Evolutionary conservation across 257 asterid species (phyloP).

Genomic region (Paraleonurus japonicus): DNA sequence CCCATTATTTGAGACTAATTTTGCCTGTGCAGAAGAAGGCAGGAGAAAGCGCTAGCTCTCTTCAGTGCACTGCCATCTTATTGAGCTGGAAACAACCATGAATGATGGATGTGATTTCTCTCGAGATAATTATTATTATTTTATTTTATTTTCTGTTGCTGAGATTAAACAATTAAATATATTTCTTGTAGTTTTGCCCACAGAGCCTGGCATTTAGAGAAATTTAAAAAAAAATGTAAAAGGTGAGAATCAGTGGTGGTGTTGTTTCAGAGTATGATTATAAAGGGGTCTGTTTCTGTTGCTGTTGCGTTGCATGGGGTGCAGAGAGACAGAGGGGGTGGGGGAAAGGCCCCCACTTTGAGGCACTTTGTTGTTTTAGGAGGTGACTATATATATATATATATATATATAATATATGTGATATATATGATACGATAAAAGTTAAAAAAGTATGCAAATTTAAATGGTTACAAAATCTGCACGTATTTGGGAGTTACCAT

Average conservation of each 20-base stretch:
- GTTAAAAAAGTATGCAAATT: conserved; percentile 43
- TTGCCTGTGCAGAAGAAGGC: conserved; percentile 11
- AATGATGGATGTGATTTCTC: conserved; percentile 20
- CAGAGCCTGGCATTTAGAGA: conserved; percentile 24
- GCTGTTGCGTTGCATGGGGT: conserved; percentile 23
- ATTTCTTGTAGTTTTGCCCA: conserved; percentile 35
- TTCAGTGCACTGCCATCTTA: conserved; percentile 25
- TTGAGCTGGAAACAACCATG: conserved; percentile 39
- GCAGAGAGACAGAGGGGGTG: conserved; percentile 31
- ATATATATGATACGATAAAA: conserved; percentile 19
- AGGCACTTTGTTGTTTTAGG: conserved; percentile 43
- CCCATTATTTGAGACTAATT: no score
- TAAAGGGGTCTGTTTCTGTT: conserved; percentile 27
- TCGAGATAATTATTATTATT: conserved; percentile 4
- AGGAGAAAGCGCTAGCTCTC: conserved; percentile 9
- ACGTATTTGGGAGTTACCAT: conserved; percentile 44
- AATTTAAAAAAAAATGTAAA: neutral
- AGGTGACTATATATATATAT: conserved; percentile 6
- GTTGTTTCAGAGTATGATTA: conserved; percentile 39
- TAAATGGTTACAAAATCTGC: conserved; percentile 65
- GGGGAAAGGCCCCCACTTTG: conserved; percentile 58
- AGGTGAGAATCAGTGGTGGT: conserved; percentile 38
- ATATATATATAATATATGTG: conserved; percentile 18
- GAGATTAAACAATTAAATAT: neutral
- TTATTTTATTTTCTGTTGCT: neutral